Evolutionary conservation across 306 rosid species (phyloP).

Genomic region (Cucurbita maxima): DNA sequence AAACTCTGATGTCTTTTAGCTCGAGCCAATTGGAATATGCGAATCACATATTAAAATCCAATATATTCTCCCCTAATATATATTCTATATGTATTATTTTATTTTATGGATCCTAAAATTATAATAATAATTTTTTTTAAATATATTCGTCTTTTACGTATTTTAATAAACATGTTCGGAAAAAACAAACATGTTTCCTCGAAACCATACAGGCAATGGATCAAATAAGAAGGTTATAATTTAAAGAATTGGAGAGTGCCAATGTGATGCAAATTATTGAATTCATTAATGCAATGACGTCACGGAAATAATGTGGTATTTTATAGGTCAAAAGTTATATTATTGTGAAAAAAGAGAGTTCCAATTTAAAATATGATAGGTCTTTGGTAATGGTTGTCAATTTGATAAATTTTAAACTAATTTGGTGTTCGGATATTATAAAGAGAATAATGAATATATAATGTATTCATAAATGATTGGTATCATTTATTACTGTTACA

Average conservation of each 20-base stretch:
- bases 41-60: background rate
- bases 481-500: no score
- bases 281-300: background rate
- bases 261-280: background rate
- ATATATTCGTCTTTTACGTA: background rate
- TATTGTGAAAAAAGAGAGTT: background rate
- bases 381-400: background rate
- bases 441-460: background rate
- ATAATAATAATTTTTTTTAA: background rate
- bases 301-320: background rate
- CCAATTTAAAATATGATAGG: background rate
- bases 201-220: background rate
- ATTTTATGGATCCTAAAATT: background rate
- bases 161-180: background rate
- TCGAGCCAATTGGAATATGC: background rate
- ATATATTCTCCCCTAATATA: background rate
- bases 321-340: background rate
- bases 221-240: background rate
- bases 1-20: background rate
- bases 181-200: background rate
- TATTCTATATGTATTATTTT: background rate
- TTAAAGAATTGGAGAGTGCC: background rate
- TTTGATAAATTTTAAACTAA: background rate
- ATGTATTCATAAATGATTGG: background rate
- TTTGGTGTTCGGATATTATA: background rate